phyloP scores from a whole-genome alignment of 2,329 filamentous ascomycete genomes.

The Penicillium decumbens region DNA sequence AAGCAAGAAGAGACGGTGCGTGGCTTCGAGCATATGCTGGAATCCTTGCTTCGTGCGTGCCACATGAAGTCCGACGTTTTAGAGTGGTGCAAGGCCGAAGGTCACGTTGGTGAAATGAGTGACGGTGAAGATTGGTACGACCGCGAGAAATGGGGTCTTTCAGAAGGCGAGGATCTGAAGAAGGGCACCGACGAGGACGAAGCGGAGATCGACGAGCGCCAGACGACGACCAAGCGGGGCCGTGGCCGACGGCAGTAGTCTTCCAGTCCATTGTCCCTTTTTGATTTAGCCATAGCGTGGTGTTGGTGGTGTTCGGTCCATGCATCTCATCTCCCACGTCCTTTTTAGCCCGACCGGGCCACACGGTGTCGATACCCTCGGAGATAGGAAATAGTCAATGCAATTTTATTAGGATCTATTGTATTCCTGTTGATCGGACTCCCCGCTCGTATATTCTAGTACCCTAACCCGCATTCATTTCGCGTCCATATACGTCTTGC shows the following conservation, averaged over 20 bases:
- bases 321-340: slow-evolving; percentile 6
- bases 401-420: slow-evolving; percentile 1
- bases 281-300: slow-evolving; percentile 27
- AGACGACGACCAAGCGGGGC: slow-evolving; percentile 39
- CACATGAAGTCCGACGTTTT: slow-evolving; percentile 57
- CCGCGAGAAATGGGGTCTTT: slow-evolving; percentile 56
- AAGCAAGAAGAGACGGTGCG: slow-evolving; percentile 63
- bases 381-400: slow-evolving; percentile 13
- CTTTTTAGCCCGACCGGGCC: slow-evolving; percentile 2
- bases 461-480: too few relatives aligned
- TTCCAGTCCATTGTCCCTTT: slow-evolving; percentile 3
- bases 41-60: slow-evolving; percentile 55
- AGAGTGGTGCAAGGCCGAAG: slow-evolving; percentile 59
- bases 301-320: slow-evolving; percentile 27
- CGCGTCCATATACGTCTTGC: too few relatives aligned
- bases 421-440: too few relatives aligned
- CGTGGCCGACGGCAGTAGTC: slow-evolving; percentile 35
- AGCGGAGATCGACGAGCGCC: slow-evolving; percentile 47
- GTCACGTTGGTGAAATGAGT: slow-evolving; percentile 61
- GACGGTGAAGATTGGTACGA: slow-evolving; percentile 67
- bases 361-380: slow-evolving; percentile 15
- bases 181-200: slow-evolving; percentile 61
- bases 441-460: too few relatives aligned
- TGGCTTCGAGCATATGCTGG: slow-evolving; percentile 52
- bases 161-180: slow-evolving; percentile 51